Base-by-base conservation (phyloP, 305 asterid species). In the Solanum hybrid region DNA sequence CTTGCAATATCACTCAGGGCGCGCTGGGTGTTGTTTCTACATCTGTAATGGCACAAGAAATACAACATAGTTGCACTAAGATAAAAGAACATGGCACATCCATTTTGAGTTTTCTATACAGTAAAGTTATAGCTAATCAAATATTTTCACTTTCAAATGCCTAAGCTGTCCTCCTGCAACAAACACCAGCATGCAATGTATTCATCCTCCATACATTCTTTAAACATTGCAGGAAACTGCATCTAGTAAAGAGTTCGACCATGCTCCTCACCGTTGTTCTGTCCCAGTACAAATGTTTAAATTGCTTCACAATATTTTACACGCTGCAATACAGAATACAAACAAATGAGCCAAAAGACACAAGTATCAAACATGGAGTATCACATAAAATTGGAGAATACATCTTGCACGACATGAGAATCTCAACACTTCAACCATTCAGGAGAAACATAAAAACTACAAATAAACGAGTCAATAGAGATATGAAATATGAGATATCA, bases 251-350 rank as follows among this genome's bases (percentile, higher is more conserved):
- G 51, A 79, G 51, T 79, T 20, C 20, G 7, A 79, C 85, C 72
- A 82, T 82, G 8, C 87, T 82, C 72, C 72, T 7, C 70, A 26
- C 70, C 37, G 37, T 82, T 14, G 87, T 39, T 14, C 17, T 82
- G 72, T 41, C 24, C 36, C 72, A 41, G 29, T 26, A 41, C 36
- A 82, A 39, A 27, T 45, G 87, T 36, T 31, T 6, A 8, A 70
- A 37, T 39, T 68, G 77, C 91, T 92, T 92, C 91, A 96, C 86
- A 94, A 90, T 87, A 95, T 91, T 94, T 95, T 94, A 97, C 96
- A 94, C 3, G 96, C 98, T 96, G 95, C 94, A 92, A 51, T 26
- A 33, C 77, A 86, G 70, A 3, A 87, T 24, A 20, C n/a, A 68
- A 75, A 38, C 14, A 26, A 37, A 75, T 38, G 81, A 29, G 91